phyloP scores from a whole-genome alignment of 2,329 filamentous ascomycete genomes.

The Seiridium cupressi region DNA sequence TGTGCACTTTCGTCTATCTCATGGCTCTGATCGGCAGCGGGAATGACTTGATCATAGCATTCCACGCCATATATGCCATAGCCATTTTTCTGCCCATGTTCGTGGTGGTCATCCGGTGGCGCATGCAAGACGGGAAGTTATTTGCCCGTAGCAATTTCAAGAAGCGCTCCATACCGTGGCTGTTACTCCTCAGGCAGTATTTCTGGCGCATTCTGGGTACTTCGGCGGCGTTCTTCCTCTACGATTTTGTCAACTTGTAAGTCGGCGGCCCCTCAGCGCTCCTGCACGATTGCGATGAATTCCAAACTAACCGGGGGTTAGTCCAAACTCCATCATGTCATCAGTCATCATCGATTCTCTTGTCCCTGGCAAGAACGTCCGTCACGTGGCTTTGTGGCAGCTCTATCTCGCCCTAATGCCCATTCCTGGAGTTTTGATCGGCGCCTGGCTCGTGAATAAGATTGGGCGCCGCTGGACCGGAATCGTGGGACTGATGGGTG shows the following conservation, averaged over 20 bases:
- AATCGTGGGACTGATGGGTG: conserved; percentile 43
- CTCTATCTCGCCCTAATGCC: conserved; percentile 4
- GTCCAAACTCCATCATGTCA: conserved; percentile 42
- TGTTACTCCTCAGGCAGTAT: conserved; percentile 38
- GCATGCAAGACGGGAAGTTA: conserved; percentile 31
- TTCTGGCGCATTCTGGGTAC: conserved; percentile 45
- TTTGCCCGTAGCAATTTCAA: conserved; percentile 31
- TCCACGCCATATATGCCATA: conserved; percentile 28
- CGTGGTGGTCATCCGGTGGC: conserved; percentile 29
- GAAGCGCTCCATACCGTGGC: conserved; percentile 25
- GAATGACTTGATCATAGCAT: conserved; percentile 27
- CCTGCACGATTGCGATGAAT: too few species aligned
- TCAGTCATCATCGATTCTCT: neutral
- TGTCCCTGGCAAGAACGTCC: neutral
- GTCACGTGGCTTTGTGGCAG: conserved; percentile 1
- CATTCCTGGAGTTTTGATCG: conserved; percentile 43
- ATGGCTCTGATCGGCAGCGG: conserved; percentile 31
- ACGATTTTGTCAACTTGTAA: conserved; percentile 42
- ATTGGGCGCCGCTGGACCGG: conserved; percentile 47
- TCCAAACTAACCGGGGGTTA: neutral
- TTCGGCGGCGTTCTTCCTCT: conserved; percentile 50
- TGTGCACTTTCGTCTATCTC: conserved; percentile 33
- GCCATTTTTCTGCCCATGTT: conserved; percentile 29
- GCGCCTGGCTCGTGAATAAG: conserved; percentile 44
- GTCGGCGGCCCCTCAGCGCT: neutral